These are phyloP conservation scores for Fusarium sp. DNA, from an alignment of 2,329 filamentous ascomycete species.

Conservation along the genomic window DNA sequence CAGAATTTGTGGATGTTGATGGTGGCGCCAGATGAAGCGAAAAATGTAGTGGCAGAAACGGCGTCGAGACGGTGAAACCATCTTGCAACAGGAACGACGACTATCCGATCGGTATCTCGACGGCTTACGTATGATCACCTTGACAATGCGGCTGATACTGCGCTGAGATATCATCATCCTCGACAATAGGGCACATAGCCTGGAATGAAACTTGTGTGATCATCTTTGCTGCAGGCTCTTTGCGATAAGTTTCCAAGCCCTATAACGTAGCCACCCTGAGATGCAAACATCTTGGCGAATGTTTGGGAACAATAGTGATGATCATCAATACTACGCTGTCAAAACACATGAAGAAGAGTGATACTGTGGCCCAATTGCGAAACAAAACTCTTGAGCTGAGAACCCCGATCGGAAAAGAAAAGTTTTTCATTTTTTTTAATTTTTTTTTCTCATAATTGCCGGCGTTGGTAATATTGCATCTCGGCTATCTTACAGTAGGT, in stretches of 20 bases:
- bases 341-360: slow-evolving; percentile 1
- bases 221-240: slow-evolving; percentile 28
- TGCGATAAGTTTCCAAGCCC: slow-evolving; percentile 7
- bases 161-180: background rate
- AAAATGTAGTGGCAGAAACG: slow-evolving; percentile 23
- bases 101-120: slow-evolving; percentile 25
- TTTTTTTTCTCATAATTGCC: background rate
- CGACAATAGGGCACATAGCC: slow-evolving; percentile 1
- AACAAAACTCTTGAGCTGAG: background rate
- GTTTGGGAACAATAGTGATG: background rate
- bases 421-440: slow-evolving; percentile 6
- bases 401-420: background rate
- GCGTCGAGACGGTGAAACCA: slow-evolving; percentile 41
- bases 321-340: slow-evolving; percentile 13
- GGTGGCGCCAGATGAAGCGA: slow-evolving; percentile 28
- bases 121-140: slow-evolving; percentile 40
- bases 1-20: slow-evolving; percentile 5
- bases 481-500: background rate
- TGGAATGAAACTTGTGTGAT: slow-evolving; percentile 29
- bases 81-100: slow-evolving; percentile 39
- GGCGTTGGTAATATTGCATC: background rate
- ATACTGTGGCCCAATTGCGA: background rate
- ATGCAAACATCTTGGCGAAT: slow-evolving; percentile 22
- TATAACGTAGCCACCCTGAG: slow-evolving; percentile 21
- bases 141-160: slow-evolving; percentile 31